Base-by-base conservation (phyloP, 2,329 filamentous ascomycete genomes). In the Coniochaeta sp. region DNA sequence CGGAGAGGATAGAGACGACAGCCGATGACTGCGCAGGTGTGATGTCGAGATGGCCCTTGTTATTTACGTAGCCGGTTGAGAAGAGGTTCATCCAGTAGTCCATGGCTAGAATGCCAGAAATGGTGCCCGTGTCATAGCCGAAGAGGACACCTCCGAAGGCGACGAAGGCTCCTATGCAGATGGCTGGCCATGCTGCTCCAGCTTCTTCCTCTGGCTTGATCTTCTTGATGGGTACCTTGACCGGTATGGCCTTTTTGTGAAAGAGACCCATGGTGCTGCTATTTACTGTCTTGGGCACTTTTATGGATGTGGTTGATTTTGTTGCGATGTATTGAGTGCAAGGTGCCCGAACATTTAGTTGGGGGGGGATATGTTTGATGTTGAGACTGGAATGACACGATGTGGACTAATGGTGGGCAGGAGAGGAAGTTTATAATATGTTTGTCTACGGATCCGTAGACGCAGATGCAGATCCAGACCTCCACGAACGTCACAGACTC, bases 1-100 rank as follows among this genome's bases (percentile, higher is more conserved):
- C 87, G 0, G 88, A 91, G 19, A 92, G 80, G 65, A 91, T 91
- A 7, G 89, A 90, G 38, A 90, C 88, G 62, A 89, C 85, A 44
- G 85, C 77, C 0, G 87, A 88, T 52, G 83, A 78, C 64, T 85
- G 79, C 1, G 77, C 74, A 1, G 87, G 76, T 1, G 78, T 78
- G 33, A 87, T 71, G 62, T 79, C 75, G 6, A 69, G 73, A 6
- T 77, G 66, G 9, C 79, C 78, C 0, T 72, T 40, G 12, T 73
- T 60, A 63, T 83, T 76, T 33, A 65, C 60, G 65, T 80, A 80
- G 17, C 81, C 82, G 0, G 81, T 85, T 26, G 79, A 82, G 67
- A 85, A 85, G 5, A 74, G 69, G 1, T 70, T 67, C 61, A 76
- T 71, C 78, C 80, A 85, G 69, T 80, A 83, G 40, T 73, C 69